phyloP scores from a whole-genome alignment of 2,329 filamentous ascomycete genomes.

The Fusarium sp. region DNA sequence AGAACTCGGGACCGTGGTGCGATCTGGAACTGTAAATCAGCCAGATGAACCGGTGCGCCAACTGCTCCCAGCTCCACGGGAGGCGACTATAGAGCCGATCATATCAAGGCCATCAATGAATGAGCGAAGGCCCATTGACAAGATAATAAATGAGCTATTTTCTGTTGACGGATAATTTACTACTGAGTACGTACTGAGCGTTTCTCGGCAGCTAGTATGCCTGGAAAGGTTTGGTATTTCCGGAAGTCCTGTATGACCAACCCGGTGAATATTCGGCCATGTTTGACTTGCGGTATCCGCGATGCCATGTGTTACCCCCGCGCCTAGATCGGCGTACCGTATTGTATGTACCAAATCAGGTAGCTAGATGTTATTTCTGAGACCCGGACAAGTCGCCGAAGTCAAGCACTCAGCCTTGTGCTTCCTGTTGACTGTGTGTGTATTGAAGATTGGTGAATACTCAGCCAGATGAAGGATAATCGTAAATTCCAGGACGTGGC shows the following conservation, averaged over 20 bases:
- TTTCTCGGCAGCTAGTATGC: conserved; percentile 40
- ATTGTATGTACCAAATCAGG: conserved; percentile 26
- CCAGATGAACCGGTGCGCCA: conserved; percentile 14
- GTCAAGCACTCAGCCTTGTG: conserved; percentile 13
- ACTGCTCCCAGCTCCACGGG: conserved; percentile 8
- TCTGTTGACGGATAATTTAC: conserved; percentile 25
- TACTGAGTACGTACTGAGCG: conserved; percentile 32
- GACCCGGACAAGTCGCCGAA: conserved; percentile 41
- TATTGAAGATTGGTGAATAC: conserved; percentile 1
- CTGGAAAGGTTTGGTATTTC: conserved; percentile 39
- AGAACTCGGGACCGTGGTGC: conserved; percentile 39
- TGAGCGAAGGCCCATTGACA: background rate
- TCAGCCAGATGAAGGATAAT: background rate
- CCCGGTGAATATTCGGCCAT: conserved; percentile 38
- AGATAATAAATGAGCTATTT: conserved; percentile 21
- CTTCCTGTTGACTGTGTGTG: background rate
- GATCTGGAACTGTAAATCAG: conserved; percentile 23
- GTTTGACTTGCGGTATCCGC: conserved; percentile 39
- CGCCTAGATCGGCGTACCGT: conserved; percentile 40
- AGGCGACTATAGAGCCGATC: background rate
- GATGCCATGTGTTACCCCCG: conserved; percentile 46
- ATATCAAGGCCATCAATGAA: background rate
- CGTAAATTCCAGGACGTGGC: background rate
- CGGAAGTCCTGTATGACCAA: conserved; percentile 25
- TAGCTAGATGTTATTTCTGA: conserved; percentile 13